Percentiles rank a stretch among this genome's conserved stretches.
Conservation (phyloP, 2,329 filamentous ascomycete genomes). For the Fusarium compactum region DNA sequence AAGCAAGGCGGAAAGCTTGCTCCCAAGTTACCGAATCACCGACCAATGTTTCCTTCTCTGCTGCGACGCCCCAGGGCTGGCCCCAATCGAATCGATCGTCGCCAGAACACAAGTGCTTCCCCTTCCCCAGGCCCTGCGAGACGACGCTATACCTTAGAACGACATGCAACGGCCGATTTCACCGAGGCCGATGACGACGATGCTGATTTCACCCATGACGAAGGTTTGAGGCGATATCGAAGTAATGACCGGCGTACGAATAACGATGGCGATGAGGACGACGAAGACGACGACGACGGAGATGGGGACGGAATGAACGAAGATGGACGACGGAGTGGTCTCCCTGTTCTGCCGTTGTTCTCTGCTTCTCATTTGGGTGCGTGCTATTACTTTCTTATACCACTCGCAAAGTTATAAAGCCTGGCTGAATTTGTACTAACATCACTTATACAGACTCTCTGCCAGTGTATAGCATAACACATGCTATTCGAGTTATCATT, state of each 20-base stretch:
- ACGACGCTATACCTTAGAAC: slow-evolving; percentile 46
- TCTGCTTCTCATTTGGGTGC: slow-evolving; percentile 81
- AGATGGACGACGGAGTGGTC: slow-evolving; percentile 43
- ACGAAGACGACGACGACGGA: slow-evolving; percentile 58
- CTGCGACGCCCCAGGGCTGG: slow-evolving; percentile 51
- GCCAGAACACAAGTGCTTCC: slow-evolving; percentile 47
- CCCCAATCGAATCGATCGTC: slow-evolving; percentile 51
- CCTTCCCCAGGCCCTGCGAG: slow-evolving; percentile 50
- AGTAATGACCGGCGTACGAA: slow-evolving; percentile 43
- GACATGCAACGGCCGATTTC: slow-evolving; percentile 73
- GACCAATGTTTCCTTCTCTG: slow-evolving; percentile 55
- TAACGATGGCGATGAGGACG: slow-evolving; percentile 62
- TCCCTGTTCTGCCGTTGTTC: slow-evolving; percentile 78
- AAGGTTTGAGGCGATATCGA: slow-evolving; percentile 45
- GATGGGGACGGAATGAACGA: slow-evolving; percentile 58
- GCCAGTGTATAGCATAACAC: slow-evolving; percentile 90
- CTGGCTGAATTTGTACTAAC: slow-evolving; percentile 15
- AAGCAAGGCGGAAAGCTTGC: slow-evolving; percentile 47
- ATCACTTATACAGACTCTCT: slow-evolving; percentile 73
- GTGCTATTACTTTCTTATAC: neutral
- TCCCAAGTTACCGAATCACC: slow-evolving; percentile 23
- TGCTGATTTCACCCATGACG: slow-evolving; percentile 56
- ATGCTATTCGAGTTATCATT: slow-evolving; percentile 87
- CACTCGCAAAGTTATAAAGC: neutral
- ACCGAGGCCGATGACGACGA: slow-evolving; percentile 71